Evolutionary conservation across 495 filamentous ascomycete genomes (phyloP), one percentile per base, ranked within the genome.

Genomic region (Aspergillus sparsus): DNA sequence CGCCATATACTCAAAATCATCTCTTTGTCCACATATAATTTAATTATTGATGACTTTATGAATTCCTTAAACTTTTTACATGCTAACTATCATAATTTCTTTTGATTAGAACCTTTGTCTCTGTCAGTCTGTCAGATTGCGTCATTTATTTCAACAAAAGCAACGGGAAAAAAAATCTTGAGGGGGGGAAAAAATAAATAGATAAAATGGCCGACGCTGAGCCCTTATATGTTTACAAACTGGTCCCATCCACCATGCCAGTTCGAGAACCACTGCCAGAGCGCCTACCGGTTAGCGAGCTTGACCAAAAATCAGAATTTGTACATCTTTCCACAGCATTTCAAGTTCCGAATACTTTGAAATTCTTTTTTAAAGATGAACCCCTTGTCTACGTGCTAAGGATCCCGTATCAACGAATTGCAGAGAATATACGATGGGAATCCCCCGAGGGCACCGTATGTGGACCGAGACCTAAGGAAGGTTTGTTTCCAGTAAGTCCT

Each of bases 301-400:
- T 80, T 32, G 77, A 80, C 45, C 53, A 73, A 50, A 57, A 60
- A 21, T 74, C 71, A 11, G 75, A 72, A 42, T 80, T 77, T 46
- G 67, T 80, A 49, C 77, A 80, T 54, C 72, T 80, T 2, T 79
- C 76, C 7, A 72, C 66, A 32, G 69, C 75, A 27, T 63, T 69
- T 12, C 77, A 80, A 49, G 70, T 80, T 5, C 69, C 74, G 37
- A 75, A 74, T 37, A 80, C 77, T 0, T 51, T 80, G 45, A 77
- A 96, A 73, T 65, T 88, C 73, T 62, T 93, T 85, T 58, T 92
- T 88, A 63, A 91, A 66, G 60, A 91, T 83, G 61, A 97, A 75
- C 67, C 85, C 72, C 67, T 91, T 81, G 50, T 92, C 82, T 68
- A 96, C 80, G 71, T 93, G 72, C 71, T 96, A 81, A 62, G 92